These are phyloP conservation scores for Chondrus crispus DNA, from an alignment of 23 red algal genomes.

Conservation along the genomic window DNA sequence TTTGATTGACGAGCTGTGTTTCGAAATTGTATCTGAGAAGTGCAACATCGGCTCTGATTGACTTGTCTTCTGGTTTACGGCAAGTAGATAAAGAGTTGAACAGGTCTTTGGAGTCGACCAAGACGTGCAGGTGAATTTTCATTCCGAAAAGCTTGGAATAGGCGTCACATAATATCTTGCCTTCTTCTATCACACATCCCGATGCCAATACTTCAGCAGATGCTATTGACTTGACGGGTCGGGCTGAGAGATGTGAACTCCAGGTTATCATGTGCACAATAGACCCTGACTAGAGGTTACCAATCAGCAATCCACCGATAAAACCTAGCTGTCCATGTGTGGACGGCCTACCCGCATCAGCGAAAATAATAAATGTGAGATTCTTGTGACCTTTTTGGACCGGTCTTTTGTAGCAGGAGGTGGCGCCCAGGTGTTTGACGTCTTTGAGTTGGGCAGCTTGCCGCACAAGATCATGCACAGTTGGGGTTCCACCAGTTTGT, in stretches of 20 bases:
- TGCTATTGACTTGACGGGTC: background rate
- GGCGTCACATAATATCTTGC: background rate
- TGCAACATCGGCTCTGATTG: background rate
- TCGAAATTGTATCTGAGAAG: background rate
- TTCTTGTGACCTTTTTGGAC: background rate
- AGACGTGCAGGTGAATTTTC: background rate
- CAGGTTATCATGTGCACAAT: too few relatives aligned
- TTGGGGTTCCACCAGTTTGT: background rate
- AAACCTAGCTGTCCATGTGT: constrained; percentile 7
- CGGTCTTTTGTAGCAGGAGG: background rate
- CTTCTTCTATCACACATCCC: background rate
- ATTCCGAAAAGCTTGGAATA: background rate
- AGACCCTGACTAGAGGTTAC: too few relatives aligned
- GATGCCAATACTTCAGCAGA: background rate
- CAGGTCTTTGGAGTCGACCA: background rate
- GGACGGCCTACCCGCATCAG: background rate
- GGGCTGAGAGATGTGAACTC: too few relatives aligned
- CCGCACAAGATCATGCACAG: background rate
- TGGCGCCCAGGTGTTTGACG: background rate
- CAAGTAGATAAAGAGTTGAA: background rate
- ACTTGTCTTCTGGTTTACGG: background rate
- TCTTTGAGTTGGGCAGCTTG: background rate
- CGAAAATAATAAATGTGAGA: background rate
- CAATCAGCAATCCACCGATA: too few relatives aligned
- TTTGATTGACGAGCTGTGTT: background rate